Evolutionary conservation across 2,329 filamentous ascomycete species (phyloP).

Genomic region (Hymenoscyphus fraxineus): DNA sequence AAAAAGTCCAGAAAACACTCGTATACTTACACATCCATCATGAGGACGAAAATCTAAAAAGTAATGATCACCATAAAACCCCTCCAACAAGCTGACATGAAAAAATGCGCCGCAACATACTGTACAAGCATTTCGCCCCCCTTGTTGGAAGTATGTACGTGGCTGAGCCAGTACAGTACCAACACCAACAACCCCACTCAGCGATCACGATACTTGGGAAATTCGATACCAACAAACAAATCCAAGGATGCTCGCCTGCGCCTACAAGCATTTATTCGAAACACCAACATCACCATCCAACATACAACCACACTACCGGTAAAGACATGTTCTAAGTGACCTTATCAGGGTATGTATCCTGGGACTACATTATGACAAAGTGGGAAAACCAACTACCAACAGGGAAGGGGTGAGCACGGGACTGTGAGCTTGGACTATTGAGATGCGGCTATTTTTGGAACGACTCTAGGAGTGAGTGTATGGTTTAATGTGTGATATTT

Average conservation of each 20-base stretch:
- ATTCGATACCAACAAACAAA: neutral
- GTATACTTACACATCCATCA: too few relatives aligned
- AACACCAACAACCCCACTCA: neutral
- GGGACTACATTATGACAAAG: neutral
- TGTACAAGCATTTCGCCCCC: neutral
- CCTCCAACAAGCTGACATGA: neutral
- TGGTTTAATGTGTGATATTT: neutral
- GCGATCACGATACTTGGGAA: neutral
- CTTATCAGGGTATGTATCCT: too few relatives aligned
- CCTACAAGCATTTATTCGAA: neutral
- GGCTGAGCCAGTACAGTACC: neutral
- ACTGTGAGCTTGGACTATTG: neutral
- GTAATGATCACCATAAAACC: neutral
- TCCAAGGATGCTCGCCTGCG: neutral
- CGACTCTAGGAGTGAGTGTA: neutral
- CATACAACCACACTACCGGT: too few relatives aligned
- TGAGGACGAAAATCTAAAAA: neutral
- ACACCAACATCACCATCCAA: neutral
- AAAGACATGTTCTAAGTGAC: too few relatives aligned
- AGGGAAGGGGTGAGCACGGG: neutral
- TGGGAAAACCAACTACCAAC: neutral
- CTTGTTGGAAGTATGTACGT: too few relatives aligned
- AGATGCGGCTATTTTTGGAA: slow-evolving; percentile 1
- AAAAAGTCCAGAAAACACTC: too few relatives aligned
- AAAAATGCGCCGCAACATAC: neutral